A percentile compares a stretch with the other conserved stretches of the same genome.
Evolutionary conservation across 2,329 filamentous ascomycete genomes (phyloP).

Genomic region (Penicillium sp.): DNA sequence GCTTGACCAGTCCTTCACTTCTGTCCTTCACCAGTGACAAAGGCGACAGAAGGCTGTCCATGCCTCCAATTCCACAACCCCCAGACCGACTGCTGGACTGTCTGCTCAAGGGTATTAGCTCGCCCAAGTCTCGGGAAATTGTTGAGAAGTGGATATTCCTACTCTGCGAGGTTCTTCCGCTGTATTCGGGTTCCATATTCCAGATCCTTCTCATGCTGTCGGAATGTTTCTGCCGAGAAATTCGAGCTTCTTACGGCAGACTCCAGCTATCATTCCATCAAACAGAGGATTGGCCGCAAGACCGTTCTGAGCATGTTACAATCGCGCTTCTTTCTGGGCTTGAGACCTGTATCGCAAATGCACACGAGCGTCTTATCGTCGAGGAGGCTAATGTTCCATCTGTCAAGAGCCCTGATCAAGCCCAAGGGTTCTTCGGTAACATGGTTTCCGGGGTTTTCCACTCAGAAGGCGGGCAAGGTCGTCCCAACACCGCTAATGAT

Average conservation of each 20-base stretch:
- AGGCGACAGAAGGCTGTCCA: conserved; percentile 37
- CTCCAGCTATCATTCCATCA: conserved; percentile 57
- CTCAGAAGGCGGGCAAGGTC: conserved; percentile 72
- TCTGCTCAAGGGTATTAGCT: conserved; percentile 77
- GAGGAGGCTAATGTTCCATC: conserved; percentile 72
- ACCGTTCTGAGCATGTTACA: conserved; percentile 59
- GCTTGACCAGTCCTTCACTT: conserved; percentile 43
- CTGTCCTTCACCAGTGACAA: conserved; percentile 50
- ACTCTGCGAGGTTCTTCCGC: conserved; percentile 76
- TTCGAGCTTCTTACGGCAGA: conserved; percentile 69
- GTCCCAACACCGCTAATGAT: conserved; percentile 86
- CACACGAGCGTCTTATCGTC: conserved; percentile 76
- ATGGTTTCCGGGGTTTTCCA: conserved; percentile 92
- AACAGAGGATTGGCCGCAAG: conserved; percentile 38
- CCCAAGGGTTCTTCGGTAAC: conserved; percentile 87
- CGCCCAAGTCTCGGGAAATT: conserved; percentile 70
- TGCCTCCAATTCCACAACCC: conserved; percentile 40
- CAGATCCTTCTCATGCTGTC: conserved; percentile 88
- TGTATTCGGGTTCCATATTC: conserved; percentile 83
- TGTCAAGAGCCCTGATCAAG: conserved; percentile 76
- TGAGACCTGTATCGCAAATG: conserved; percentile 84
- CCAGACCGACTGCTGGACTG: conserved; percentile 76
- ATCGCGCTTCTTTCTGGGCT: conserved; percentile 90
- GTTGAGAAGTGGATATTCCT: conserved; percentile 92
- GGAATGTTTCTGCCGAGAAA: conserved; percentile 81